Evolutionary conservation across 495 filamentous ascomycete genomes (phyloP).

Genomic region (Entonaema liquescens): DNA sequence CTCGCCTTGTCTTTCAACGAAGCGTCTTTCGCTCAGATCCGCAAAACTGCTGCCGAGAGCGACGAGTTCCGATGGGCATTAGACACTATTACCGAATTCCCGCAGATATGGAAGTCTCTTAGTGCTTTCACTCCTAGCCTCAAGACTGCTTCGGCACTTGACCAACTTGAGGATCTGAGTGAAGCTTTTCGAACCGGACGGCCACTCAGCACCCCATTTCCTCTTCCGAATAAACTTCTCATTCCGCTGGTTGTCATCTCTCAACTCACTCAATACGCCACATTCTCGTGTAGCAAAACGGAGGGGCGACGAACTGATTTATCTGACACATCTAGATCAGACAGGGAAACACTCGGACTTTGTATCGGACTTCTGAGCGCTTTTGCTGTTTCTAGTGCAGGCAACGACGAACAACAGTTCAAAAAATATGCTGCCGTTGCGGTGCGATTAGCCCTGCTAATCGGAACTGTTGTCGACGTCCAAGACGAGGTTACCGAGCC

Average conservation of each 20-base stretch:
- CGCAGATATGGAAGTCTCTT: slow-evolving; percentile 45
- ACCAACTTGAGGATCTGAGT: slow-evolving; percentile 40
- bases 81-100: slow-evolving; percentile 43
- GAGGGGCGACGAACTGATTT: slow-evolving; percentile 7
- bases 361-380: slow-evolving; percentile 59
- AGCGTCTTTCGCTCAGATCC: slow-evolving; percentile 39
- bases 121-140: slow-evolving; percentile 43
- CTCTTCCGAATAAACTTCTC: slow-evolving; percentile 37
- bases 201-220: slow-evolving; percentile 22
- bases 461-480: slow-evolving; percentile 52
- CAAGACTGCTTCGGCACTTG: slow-evolving; percentile 28
- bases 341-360: slow-evolving; percentile 54
- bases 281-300: slow-evolving; percentile 15
- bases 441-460: slow-evolving; percentile 48
- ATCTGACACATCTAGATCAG: slow-evolving; percentile 7
- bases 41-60: slow-evolving; percentile 42
- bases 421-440: slow-evolving; percentile 52
- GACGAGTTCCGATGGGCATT: slow-evolving; percentile 46
- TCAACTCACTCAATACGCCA: slow-evolving; percentile 34
- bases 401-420: slow-evolving; percentile 39
- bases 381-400: slow-evolving; percentile 50
- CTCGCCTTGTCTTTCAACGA: slow-evolving; percentile 49
- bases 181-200: slow-evolving; percentile 40
- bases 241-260: slow-evolving; percentile 32
- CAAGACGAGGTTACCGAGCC: slow-evolving; percentile 44